Percentiles rank a stretch among this genome's conserved stretches.
These are phyloP conservation scores for Xanthoconium separans DNA, from an alignment of 1,284 basidiomycete genomes.

Conservation along the genomic window DNA sequence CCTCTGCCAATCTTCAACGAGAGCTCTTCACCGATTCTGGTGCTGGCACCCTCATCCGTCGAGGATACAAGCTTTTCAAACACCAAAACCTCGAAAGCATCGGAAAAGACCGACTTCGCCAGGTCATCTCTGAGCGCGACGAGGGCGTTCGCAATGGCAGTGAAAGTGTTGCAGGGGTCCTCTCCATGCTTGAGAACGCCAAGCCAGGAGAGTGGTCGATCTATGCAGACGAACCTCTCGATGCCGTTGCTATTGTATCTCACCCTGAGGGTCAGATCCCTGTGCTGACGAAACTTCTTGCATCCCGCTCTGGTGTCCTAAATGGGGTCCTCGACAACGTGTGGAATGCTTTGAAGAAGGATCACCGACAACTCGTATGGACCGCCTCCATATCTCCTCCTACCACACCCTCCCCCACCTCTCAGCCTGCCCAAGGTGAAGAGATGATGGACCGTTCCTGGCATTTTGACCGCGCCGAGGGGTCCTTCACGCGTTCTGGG, in stretches of 20 bases:
- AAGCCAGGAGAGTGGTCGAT: conserved; percentile 75
- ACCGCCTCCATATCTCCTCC: conserved; percentile 68
- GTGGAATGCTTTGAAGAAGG: conserved; percentile 93
- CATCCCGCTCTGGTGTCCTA: conserved; percentile 85
- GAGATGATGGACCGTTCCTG: conserved; percentile 84
- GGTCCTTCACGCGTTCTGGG: conserved; percentile 94
- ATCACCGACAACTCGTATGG: conserved; percentile 96
- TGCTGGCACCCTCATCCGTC: conserved; percentile 95
- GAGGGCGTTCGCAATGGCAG: conserved; percentile 85
- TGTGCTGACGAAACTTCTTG: conserved; percentile 90
- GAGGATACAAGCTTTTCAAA: conserved; percentile 97
- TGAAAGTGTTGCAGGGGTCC: conserved; percentile 87
- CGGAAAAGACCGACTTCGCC: conserved; percentile 90
- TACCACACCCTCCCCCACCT: conserved; percentile 9
- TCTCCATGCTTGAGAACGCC: conserved; percentile 76
- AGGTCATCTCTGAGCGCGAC: conserved; percentile 93
- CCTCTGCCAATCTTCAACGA: conserved; percentile 90
- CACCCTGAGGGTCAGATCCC: conserved; percentile 89
- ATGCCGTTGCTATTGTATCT: conserved; percentile 92
- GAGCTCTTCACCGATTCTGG: conserved; percentile 99
- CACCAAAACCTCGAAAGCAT: conserved; percentile 80
- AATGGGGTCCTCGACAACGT: conserved; percentile 98
- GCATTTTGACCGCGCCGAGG: conserved; percentile 99
- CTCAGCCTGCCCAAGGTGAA: conserved; percentile 57
- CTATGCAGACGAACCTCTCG: conserved; percentile 97